Evolutionary conservation across 2,329 filamentous ascomycete species (phyloP).

Genomic region (Arachnomyces sp.): DNA sequence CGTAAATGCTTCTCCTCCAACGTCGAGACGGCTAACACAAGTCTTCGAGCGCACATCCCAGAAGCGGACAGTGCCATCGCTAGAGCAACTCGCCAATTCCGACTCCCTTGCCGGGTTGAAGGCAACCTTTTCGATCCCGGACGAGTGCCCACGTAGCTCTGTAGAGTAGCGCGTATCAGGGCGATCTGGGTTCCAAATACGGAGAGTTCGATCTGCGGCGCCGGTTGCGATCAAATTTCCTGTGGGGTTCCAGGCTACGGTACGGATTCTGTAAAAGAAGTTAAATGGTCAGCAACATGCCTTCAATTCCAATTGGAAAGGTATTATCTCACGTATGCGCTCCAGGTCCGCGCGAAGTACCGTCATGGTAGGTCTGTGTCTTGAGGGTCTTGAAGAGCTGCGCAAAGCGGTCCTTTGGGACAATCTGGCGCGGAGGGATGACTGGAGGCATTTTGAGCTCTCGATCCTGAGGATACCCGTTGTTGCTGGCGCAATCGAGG

Average conservation of each 20-base stretch:
- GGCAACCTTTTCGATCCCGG: constrained; percentile 41
- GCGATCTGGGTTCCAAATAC: constrained; percentile 74
- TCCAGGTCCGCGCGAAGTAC: constrained; percentile 46
- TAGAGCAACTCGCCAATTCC: constrained; percentile 43
- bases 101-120: constrained; percentile 44
- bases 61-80: constrained; percentile 43
- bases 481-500: constrained; percentile 8
- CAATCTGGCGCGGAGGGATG: constrained; percentile 32
- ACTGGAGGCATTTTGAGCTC: constrained; percentile 28
- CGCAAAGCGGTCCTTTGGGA: constrained; percentile 61
- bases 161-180: constrained; percentile 40
- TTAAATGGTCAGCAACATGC: constrained; percentile 15
- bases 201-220: constrained; percentile 76
- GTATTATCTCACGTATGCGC: constrained; percentile 49
- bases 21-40: constrained; percentile 40
- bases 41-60: constrained; percentile 45
- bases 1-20: constrained; percentile 45
- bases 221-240: constrained; percentile 81
- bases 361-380: constrained; percentile 64
- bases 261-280: constrained; percentile 53
- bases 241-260: constrained; percentile 82
- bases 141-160: constrained; percentile 41
- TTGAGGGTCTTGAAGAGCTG: constrained; percentile 60
- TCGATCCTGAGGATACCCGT: constrained; percentile 8
- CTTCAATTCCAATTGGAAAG: not conserved